These are phyloP conservation scores for Teratosphaeria viscida DNA, from an alignment of 2,329 filamentous ascomycete genomes.

Conservation along the genomic window DNA sequence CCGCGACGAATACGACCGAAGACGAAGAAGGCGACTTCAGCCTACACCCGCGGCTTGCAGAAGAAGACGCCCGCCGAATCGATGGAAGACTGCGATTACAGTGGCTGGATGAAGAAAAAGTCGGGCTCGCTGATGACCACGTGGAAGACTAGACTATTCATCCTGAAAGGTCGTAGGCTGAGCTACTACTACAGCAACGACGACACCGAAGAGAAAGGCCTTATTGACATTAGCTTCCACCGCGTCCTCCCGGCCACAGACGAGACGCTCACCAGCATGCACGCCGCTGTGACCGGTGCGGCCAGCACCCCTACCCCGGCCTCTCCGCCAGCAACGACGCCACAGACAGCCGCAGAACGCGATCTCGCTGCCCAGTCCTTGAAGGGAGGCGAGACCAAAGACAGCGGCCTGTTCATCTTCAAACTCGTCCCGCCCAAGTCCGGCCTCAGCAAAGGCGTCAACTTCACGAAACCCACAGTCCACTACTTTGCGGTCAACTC, in stretches of 20 bases:
- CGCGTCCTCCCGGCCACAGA: slow-evolving; percentile 91
- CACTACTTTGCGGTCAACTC: slow-evolving; percentile 97
- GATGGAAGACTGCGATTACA: slow-evolving; percentile 80
- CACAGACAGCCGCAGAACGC: slow-evolving; percentile 19
- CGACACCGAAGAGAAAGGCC: slow-evolving; percentile 82
- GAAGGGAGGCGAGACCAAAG: slow-evolving; percentile 37
- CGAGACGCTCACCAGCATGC: slow-evolving; percentile 78
- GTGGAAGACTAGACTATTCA: slow-evolving; percentile 94
- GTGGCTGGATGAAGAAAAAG: slow-evolving; percentile 99
- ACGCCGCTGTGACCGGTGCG: slow-evolving; percentile 86
- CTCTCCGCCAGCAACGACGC: neutral
- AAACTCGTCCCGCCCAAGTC: slow-evolving; percentile 87
- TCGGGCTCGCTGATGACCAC: slow-evolving; percentile 92
- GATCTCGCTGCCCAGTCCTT: slow-evolving; percentile 28
- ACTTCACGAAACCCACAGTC: slow-evolving; percentile 93
- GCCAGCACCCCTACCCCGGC: slow-evolving; percentile 49
- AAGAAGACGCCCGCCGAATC: slow-evolving; percentile 75
- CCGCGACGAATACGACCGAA: slow-evolving; percentile 19
- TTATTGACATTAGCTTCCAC: slow-evolving; percentile 97
- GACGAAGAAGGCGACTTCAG: slow-evolving; percentile 87
- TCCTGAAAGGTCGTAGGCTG: slow-evolving; percentile 79
- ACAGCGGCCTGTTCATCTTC: slow-evolving; percentile 78
- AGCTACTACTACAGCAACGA: slow-evolving; percentile 95
- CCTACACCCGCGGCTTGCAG: slow-evolving; percentile 76
- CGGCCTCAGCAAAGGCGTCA: slow-evolving; percentile 80